Evolutionary conservation across 208 protist genomes (phyloP).

Genomic region (Naegleria lovaniensis): DNA sequence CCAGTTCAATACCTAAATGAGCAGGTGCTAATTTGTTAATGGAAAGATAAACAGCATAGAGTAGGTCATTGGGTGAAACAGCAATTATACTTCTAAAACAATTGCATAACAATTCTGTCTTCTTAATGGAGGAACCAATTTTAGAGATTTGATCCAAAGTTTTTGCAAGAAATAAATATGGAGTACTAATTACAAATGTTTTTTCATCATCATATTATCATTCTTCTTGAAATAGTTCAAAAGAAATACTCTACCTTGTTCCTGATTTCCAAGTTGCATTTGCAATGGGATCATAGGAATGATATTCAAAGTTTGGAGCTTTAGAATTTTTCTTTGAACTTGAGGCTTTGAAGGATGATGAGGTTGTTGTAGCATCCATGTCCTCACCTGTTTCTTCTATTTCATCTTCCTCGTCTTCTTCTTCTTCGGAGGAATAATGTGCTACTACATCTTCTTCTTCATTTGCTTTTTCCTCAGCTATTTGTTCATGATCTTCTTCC

Average conservation of each 20-base stretch:
- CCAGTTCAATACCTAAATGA: constrained; percentile 92
- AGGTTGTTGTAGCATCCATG: too few species aligned
- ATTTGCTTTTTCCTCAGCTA: background rate
- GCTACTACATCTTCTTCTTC: background rate
- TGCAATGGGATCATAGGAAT: background rate
- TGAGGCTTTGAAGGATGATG: background rate
- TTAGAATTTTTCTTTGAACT: background rate
- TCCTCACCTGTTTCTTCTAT: background rate
- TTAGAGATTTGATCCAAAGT: constrained; percentile 41
- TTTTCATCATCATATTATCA: constrained; percentile 16
- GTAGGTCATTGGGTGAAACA: constrained; percentile 70
- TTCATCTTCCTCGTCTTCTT: background rate
- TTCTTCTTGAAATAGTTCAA: background rate
- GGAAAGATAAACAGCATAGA: constrained; percentile 79
- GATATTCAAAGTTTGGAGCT: background rate
- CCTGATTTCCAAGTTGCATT: background rate
- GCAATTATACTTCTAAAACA: constrained; percentile 72
- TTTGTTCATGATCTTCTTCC: background rate
- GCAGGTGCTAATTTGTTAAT: constrained; percentile 88
- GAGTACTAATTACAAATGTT: too few species aligned
- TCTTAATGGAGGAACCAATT: constrained; percentile 60
- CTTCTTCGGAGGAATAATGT: background rate
- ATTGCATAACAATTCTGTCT: constrained; percentile 67
- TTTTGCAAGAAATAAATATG: constrained; percentile 40
- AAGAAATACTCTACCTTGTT: background rate